A percentile compares a stretch with the other conserved stretches of the same genome.
These are phyloP conservation scores for Moringa oleifera DNA, from an alignment of 345 rosid genomes.

Conservation along the genomic window DNA sequence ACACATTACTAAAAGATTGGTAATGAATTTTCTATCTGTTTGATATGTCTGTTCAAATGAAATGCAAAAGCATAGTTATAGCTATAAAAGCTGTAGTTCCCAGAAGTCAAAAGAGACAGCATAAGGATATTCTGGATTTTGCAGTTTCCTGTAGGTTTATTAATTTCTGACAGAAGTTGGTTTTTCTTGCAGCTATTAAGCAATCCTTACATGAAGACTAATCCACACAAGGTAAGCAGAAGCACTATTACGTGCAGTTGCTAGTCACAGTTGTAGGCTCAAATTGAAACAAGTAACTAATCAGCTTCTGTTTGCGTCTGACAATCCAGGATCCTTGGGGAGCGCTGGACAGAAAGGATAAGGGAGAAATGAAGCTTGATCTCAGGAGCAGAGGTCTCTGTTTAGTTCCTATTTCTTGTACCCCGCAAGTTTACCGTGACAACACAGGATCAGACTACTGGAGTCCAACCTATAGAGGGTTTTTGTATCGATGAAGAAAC, in stretches of 20 bases:
- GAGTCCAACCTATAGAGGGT: conserved; percentile 75
- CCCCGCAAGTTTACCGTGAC: conserved; percentile 59
- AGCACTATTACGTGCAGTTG: too few relatives aligned
- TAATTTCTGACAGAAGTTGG: conserved; percentile 4
- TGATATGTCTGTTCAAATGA: too few relatives aligned
- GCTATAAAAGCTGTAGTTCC: too few relatives aligned
- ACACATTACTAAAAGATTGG: too few relatives aligned
- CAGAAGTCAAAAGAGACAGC: too few relatives aligned
- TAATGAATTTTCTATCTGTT: neutral
- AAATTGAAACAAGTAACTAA: too few relatives aligned
- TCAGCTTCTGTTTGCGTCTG: too few relatives aligned
- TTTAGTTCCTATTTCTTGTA: conserved; percentile 65
- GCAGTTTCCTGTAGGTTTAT: too few relatives aligned
- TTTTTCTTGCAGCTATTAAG: conserved; percentile 50
- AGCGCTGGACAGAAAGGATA: conserved; percentile 53
- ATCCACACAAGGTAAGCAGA: conserved; percentile 64
- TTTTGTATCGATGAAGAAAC: conserved; percentile 46
- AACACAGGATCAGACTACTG: conserved; percentile 75
- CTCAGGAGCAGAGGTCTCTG: conserved; percentile 76
- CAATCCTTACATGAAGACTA: conserved; percentile 70
- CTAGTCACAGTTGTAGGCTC: too few relatives aligned
- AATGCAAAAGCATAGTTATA: too few relatives aligned
- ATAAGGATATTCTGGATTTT: too few relatives aligned
- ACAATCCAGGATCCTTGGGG: conserved; percentile 66
- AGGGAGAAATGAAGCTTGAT: conserved; percentile 46